A percentile compares a stretch with the other conserved stretches of the same genome.
Evolutionary conservation across 2,329 filamentous ascomycete genomes (phyloP).

Genomic region (Fusarium mexicanum): DNA sequence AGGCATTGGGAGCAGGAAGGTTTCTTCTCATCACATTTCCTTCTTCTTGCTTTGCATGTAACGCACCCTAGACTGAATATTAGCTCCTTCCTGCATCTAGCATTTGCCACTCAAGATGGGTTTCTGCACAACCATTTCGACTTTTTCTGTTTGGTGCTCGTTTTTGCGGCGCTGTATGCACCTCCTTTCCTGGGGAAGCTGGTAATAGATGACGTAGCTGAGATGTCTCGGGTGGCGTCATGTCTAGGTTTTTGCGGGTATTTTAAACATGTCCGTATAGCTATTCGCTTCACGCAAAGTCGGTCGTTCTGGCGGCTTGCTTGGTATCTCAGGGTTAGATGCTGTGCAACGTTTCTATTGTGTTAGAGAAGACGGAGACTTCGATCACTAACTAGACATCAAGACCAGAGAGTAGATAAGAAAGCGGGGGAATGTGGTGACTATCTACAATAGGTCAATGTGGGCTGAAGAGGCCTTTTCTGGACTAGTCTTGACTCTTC

Average conservation of each 20-base stretch:
- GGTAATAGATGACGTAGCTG: background rate
- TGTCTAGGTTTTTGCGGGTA: accelerated
- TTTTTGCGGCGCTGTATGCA: background rate
- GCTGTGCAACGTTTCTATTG: background rate
- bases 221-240: background rate
- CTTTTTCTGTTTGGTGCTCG: background rate
- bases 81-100: background rate
- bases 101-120: accelerated
- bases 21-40: background rate
- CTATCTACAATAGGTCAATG: background rate
- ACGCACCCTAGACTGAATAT: background rate
- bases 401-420: background rate
- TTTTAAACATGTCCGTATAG: accelerated
- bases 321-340: background rate
- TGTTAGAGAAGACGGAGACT: background rate
- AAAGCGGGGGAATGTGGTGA: background rate
- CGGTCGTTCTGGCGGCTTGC: too few species aligned
- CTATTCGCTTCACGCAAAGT: too few species aligned
- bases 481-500: background rate
- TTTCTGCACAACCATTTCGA: background rate
- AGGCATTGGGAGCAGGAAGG: background rate
- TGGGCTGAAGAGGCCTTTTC: background rate
- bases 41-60: background rate
- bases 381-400: background rate
- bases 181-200: background rate